Percentiles rank a stretch among this genome's conserved stretches.
Conservation (phyloP, 495 filamentous ascomycete species). For the Penicillium mononematosum region DNA sequence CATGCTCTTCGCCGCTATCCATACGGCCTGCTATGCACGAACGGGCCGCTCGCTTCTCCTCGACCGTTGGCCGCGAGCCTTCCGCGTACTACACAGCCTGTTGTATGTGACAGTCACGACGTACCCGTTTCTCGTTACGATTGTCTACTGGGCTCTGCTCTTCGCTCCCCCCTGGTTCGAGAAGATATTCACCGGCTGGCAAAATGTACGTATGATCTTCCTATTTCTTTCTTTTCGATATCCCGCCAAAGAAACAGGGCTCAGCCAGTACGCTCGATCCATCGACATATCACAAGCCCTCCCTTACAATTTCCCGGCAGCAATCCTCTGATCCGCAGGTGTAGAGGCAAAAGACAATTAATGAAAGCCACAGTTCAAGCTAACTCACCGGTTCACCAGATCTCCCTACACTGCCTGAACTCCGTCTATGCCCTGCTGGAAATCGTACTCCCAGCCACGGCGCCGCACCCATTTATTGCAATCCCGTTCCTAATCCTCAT, state of each 20-base stretch:
- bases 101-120: constrained; percentile 66
- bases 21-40: constrained; percentile 65
- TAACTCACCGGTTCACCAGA: constrained; percentile 28
- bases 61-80: constrained; percentile 56
- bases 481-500: constrained; percentile 45
- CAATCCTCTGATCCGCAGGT: no score
- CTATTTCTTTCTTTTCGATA: not conserved
- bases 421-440: constrained; percentile 69
- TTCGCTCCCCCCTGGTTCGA: constrained; percentile 54
- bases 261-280: not conserved
- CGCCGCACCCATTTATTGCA: constrained; percentile 48
- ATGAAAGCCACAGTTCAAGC: not conserved
- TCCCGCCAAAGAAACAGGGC: not conserved
- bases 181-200: constrained; percentile 56
- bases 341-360: not conserved
- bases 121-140: constrained; percentile 64
- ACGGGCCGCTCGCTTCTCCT: constrained; percentile 56
- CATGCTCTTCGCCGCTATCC: constrained; percentile 59
- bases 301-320: not conserved
- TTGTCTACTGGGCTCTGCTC: constrained; percentile 53
- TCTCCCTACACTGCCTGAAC: constrained; percentile 75
- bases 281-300: not conserved
- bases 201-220: constrained; percentile 50
- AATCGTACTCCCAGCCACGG: constrained; percentile 60
- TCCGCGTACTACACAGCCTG: constrained; percentile 64